Evolutionary conservation across 441 rosid species (phyloP).

Genomic region (Iberis amara): DNA sequence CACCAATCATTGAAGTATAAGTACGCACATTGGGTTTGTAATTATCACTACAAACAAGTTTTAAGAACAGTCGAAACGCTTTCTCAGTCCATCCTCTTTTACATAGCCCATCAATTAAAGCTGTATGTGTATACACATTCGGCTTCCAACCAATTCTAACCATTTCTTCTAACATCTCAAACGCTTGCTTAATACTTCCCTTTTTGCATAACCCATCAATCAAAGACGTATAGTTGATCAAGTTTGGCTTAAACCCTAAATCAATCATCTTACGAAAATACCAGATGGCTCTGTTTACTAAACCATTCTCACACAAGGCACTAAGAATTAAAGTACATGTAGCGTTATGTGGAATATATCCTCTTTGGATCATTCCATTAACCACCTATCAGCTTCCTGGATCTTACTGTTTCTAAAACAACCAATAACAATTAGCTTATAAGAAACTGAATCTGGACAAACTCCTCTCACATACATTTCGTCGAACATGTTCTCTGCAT

Average conservation of each 20-base stretch:
- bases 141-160: slow-evolving; percentile 75
- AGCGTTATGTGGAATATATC: slow-evolving; percentile 57
- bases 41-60: slow-evolving; percentile 71
- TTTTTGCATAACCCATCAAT: slow-evolving; percentile 73
- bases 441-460: slow-evolving; percentile 50
- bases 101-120: slow-evolving; percentile 77
- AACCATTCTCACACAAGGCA: slow-evolving; percentile 54
- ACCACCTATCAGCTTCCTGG: slow-evolving; percentile 63
- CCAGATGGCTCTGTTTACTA: slow-evolving; percentile 51
- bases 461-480: slow-evolving; percentile 71
- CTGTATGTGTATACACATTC: slow-evolving; percentile 78
- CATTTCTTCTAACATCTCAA: slow-evolving; percentile 85
- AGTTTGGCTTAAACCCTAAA: slow-evolving; percentile 64
- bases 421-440: slow-evolving; percentile 58
- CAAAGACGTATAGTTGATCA: slow-evolving; percentile 72
- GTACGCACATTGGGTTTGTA: slow-evolving; percentile 78
- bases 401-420: slow-evolving; percentile 54
- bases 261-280: slow-evolving; percentile 58
- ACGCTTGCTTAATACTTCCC: slow-evolving; percentile 80
- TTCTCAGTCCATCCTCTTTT: slow-evolving; percentile 92
- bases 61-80: slow-evolving; percentile 79
- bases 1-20: slow-evolving; percentile 75
- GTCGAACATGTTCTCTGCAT: slow-evolving; percentile 60
- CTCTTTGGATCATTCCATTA: slow-evolving; percentile 59
- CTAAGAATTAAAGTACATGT: slow-evolving; percentile 59